phyloP scores from a whole-genome alignment of 1,284 basidiomycete genomes.

The Sphagnurus paluster region DNA sequence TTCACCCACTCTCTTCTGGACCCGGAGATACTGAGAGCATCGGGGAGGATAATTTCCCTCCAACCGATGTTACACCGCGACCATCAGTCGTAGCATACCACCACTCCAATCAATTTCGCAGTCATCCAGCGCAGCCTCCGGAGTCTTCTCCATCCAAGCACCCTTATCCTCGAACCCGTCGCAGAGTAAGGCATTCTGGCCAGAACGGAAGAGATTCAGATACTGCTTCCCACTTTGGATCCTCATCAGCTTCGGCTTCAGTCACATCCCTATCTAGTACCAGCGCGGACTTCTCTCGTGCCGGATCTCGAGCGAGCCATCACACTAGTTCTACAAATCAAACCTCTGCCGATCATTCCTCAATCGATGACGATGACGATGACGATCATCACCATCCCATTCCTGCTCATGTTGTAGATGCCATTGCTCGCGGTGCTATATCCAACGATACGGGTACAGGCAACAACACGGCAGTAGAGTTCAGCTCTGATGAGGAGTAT shows the following conservation, averaged over 20 bases:
- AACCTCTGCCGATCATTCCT: constrained; percentile 34
- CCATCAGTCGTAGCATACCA: constrained; percentile 46
- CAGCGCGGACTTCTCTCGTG: constrained; percentile 26
- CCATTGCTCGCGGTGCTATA: constrained; percentile 6
- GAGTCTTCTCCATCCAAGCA: constrained; percentile 7
- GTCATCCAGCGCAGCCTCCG: constrained; percentile 41
- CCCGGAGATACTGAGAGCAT: constrained; percentile 33
- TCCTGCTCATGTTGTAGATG: constrained; percentile 16
- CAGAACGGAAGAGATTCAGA: constrained; percentile 34
- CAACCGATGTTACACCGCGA: constrained; percentile 51
- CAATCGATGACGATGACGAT: constrained; percentile 33
- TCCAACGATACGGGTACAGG: constrained; percentile 15
- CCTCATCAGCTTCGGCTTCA: constrained; percentile 45
- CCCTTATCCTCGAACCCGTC: constrained; percentile 8
- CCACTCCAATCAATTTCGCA: constrained; percentile 25
- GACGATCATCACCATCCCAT: constrained; percentile 32
- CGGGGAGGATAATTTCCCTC: constrained; percentile 26
- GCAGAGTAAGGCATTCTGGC: constrained; percentile 6
- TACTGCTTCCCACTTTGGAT: constrained; percentile 48
- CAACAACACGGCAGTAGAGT: constrained; percentile 29
- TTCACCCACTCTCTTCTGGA: constrained; percentile 32
- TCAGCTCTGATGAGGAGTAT: constrained; percentile 53
- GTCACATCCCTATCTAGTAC: constrained; percentile 44
- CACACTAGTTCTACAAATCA: constrained; percentile 36
- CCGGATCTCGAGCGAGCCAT: constrained; percentile 29